Evolutionary conservation across 129 eudicot genomes (phyloP).

Genomic region (Ambrosia artemisiifolia): DNA sequence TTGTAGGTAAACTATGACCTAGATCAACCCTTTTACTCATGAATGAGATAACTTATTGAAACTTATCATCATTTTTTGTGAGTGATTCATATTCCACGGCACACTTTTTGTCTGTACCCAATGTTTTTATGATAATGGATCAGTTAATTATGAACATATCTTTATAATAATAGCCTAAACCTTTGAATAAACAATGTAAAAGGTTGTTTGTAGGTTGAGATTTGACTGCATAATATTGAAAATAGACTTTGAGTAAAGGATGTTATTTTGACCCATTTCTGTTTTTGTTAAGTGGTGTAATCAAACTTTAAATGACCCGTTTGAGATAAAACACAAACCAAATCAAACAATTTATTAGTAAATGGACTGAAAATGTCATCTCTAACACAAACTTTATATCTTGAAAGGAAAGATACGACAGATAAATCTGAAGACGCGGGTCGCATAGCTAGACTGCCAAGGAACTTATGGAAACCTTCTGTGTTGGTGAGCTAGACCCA

Average conservation of each 20-base stretch:
- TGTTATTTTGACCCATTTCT: not conserved
- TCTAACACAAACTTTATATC: not conserved
- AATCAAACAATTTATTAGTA: not conserved
- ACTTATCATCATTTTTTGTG: no score
- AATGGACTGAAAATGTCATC: not conserved
- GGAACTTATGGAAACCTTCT: conserved; percentile 67
- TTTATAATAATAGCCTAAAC: not conserved
- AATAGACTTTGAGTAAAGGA: not conserved
- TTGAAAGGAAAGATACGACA: conserved; percentile 85
- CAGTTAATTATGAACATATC: no score
- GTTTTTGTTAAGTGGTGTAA: no score
- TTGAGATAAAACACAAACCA: not conserved
- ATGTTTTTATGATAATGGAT: no score
- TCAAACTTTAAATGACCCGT: not conserved
- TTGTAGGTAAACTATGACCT: no score
- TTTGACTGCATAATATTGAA: not conserved
- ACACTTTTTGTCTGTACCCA: no score
- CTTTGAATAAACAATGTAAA: not conserved
- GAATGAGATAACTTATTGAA: no score
- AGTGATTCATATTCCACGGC: no score
- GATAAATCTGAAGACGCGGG: conserved; percentile 98
- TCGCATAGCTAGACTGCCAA: conserved; percentile 86
- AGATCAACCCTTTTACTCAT: no score
- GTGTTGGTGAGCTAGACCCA: conserved; percentile 76
- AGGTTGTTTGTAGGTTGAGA: not conserved